Base-by-base conservation (phyloP, 2,329 filamentous ascomycete genomes). In the Daldinia eschscholtzii region DNA sequence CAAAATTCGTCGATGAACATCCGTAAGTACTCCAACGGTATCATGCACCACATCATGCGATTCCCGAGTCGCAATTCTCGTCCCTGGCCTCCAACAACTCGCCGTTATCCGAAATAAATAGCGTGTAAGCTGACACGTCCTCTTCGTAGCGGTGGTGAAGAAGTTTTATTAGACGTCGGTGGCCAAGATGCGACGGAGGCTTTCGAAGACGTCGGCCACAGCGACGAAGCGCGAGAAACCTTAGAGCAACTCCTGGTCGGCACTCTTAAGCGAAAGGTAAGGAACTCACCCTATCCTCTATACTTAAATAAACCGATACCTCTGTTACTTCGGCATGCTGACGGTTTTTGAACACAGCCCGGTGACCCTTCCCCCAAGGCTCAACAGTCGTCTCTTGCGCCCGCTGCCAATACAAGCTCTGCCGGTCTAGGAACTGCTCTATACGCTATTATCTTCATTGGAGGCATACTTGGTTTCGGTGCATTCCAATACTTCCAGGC, bases 131-230 rank as follows among this genome's bases (percentile, higher is more conserved):
- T 80, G 70, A 81, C 75, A 12, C 28, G 20, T 56, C 33, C 60
- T 61, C 62, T 52, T 62, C 67, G 73, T 79, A 98, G 96, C 77
- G 96, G 96, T 86, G 96, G 96, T 85, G 96, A 99, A 85, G 96
- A 99, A 86, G 96, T 99, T 76, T 86, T 99, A 72, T 91, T 99
- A 75, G 96, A 99, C 76, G 94, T 98, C 72, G 96, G 87, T 78
- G 96, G 96, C 75, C 94, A 97, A 85, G 96, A 99, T 83, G 92
- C 93, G 78, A 97, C 95, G 76, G 96, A 98, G 85, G 95, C 96
- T 70, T 99, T 99, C 81, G 96, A 99, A 86, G 96, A 99, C 83
- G 96, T 99, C 78, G 96, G 96, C 79, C 96, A 99, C 91, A 97
- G 93, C 78, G 96, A 99, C 83, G 96, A 99, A 87, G 96, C 96